Evolutionary conservation across 768 basidiomycete genomes (phyloP), one percentile per base, ranked within the genome.

Genomic region (Trametes punicea): DNA sequence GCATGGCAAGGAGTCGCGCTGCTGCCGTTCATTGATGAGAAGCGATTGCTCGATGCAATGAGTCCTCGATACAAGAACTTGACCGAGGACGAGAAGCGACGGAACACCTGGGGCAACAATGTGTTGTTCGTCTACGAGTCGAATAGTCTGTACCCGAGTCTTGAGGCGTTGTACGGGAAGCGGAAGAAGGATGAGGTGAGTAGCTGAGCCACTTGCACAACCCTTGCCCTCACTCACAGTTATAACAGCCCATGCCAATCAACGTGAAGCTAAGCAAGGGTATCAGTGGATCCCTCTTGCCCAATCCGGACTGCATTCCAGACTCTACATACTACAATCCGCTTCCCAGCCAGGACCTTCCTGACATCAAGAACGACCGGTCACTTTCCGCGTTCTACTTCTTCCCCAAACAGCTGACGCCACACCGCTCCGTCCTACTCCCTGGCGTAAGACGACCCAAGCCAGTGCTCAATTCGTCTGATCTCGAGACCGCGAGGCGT

Each of bases 1-100:
- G 80, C 90, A 6, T 99, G 97, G 97, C 96, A 99, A 71, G 97
- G 97, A 51, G 93, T 99, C 53, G 95, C 97, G 0, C 76, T 99
- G 8, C 76, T 99, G 20, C 95, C 97, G 0, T 99, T 98, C 76
- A 98, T 99, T 60, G 91, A 98, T 67, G 79, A 86, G 69, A 80
- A 79, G 52, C 82, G 94, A 30, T 73, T 99, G 23, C 74, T 98
- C 51, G 85, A 82, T 30, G 92, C 94, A 3, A 93, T 99, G 88
- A 81, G 77, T 7, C 69, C 76, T 11, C 78, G 75, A 59, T 88
- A 88, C 68, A 72, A 77, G 47, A 62, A 82, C 44, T 77, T 99
- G 41, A 81, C 81, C 0, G 88, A 91, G 55, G 91, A 89, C 9
- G 95, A 99, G 72, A 73, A 79, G n/a, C 75, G 76, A 46, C 80